Conservation (phyloP, 805 yeast species). For the Zygosaccharomyces lentus region DNA sequence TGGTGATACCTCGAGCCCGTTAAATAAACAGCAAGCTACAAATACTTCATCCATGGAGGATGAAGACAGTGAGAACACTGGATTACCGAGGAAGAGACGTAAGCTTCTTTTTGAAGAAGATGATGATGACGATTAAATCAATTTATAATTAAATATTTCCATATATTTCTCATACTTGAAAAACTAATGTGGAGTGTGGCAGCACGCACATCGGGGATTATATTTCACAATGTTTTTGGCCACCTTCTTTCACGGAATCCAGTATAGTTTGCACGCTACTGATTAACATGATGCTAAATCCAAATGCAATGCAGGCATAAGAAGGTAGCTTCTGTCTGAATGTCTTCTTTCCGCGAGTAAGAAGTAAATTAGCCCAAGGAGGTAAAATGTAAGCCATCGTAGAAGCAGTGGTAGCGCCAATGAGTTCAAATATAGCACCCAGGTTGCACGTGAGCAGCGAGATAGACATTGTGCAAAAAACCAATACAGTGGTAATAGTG, state of each 20-base stretch:
- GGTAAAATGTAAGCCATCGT: constrained; percentile 90
- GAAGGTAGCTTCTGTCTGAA: constrained; percentile 49
- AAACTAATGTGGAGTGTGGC: not conserved
- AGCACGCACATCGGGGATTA: constrained; percentile 4
- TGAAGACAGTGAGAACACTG: constrained; percentile 6
- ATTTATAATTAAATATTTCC: not conserved
- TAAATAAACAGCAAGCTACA: not conserved
- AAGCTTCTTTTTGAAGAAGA: constrained; percentile 31
- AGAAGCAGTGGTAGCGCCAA: constrained; percentile 92
- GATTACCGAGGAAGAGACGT: constrained; percentile 23
- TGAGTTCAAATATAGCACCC: constrained; percentile 83
- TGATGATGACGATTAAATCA: constrained; percentile 7
- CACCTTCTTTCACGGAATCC: constrained; percentile 40
- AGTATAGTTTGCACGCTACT: constrained; percentile 73
- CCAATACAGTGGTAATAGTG: constrained; percentile 59
- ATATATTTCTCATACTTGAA: not conserved
- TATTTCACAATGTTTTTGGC: constrained; percentile 47
- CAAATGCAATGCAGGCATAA: constrained; percentile 62
- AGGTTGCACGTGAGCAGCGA: constrained; percentile 79
- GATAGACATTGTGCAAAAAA: constrained; percentile 66
- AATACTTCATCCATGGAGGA: not conserved
- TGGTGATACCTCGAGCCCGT: not conserved
- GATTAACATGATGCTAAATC: constrained; percentile 68
- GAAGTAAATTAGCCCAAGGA: constrained; percentile 71
- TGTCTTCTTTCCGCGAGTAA: constrained; percentile 46